Evolutionary conservation across 441 rosid species (phyloP).

Genomic region (Croton laevigatus): DNA sequence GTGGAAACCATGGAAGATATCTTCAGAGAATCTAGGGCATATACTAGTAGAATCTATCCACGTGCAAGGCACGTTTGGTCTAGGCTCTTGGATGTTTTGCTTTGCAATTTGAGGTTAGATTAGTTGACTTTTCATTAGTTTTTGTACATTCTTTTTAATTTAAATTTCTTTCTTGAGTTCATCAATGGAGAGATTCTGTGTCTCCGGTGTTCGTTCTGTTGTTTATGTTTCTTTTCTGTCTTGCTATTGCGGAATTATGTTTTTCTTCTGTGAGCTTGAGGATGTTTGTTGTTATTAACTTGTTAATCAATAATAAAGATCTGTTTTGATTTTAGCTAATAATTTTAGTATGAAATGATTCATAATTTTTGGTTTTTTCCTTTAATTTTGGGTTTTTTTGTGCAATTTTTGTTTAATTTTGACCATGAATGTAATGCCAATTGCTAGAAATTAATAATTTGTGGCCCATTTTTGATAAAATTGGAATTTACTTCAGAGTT

Average conservation of each 20-base stretch:
- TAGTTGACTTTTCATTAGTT: not conserved
- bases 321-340: not conserved
- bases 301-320: not conserved
- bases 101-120: slow-evolving; percentile 44
- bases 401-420: too few relatives aligned
- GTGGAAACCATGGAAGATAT: slow-evolving; percentile 76
- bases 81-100: slow-evolving; percentile 59
- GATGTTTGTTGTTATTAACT: not conserved
- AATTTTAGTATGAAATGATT: not conserved
- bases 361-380: not conserved
- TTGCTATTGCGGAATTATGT: not conserved
- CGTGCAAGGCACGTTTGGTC: slow-evolving; percentile 62
- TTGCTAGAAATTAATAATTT: not conserved
- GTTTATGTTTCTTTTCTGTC: not conserved
- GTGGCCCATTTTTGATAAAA: not conserved
- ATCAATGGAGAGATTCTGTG: not conserved
- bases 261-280: not conserved
- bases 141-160: slow-evolving; percentile 1
- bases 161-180: not conserved
- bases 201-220: not conserved
- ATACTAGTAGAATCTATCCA: slow-evolving; percentile 53
- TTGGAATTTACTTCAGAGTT: not conserved
- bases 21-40: slow-evolving; percentile 51
- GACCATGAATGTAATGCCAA: not conserved
- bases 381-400: not conserved